These are phyloP conservation scores for Aspergillus sclerotioniger DNA, from an alignment of 495 filamentous ascomycete species.

Conservation along the genomic window DNA sequence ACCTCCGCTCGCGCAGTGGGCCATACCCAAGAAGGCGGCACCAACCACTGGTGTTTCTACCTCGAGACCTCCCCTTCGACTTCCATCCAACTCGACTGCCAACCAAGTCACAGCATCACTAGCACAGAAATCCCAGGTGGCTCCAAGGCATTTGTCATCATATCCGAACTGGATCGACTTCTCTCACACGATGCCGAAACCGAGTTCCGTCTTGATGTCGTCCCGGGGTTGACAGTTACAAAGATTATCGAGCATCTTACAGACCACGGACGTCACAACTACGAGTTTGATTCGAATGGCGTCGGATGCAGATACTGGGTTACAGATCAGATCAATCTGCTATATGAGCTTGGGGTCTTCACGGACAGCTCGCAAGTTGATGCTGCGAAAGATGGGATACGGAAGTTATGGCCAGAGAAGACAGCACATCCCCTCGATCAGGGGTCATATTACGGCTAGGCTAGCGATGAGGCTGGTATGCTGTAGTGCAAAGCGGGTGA, in stretches of 20 bases:
- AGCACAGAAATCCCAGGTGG: slow-evolving; percentile 10
- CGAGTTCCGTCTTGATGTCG: slow-evolving; percentile 19
- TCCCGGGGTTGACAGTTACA: slow-evolving; percentile 31
- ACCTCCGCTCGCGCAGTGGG: slow-evolving; percentile 3
- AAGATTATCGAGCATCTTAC: slow-evolving; percentile 48
- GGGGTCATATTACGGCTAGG: slow-evolving; percentile 18
- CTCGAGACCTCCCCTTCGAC: not conserved
- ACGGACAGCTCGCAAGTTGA: slow-evolving; percentile 5
- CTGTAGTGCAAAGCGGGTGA: too few relatives aligned
- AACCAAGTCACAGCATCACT: slow-evolving; percentile 7
- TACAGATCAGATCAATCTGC: slow-evolving; percentile 9
- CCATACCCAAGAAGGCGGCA: slow-evolving; percentile 1
- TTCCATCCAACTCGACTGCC: slow-evolving; percentile 12
- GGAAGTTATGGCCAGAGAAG: slow-evolving; percentile 18
- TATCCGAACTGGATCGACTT: slow-evolving; percentile 11
- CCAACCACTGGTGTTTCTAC: slow-evolving; percentile 24
- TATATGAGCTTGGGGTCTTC: slow-evolving; percentile 3
- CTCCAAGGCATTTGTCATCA: slow-evolving; percentile 12
- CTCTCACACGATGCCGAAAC: slow-evolving; percentile 6
- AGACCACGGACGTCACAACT: slow-evolving; percentile 71
- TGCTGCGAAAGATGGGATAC: slow-evolving; percentile 1
- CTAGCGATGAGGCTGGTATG: too few relatives aligned
- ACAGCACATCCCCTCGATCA: slow-evolving; percentile 5
- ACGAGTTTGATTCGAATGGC: slow-evolving; percentile 65
- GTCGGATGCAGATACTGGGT: slow-evolving; percentile 29